Base-by-base conservation (phyloP, 805 yeast species). In the Ogataea pignaliae region DNA sequence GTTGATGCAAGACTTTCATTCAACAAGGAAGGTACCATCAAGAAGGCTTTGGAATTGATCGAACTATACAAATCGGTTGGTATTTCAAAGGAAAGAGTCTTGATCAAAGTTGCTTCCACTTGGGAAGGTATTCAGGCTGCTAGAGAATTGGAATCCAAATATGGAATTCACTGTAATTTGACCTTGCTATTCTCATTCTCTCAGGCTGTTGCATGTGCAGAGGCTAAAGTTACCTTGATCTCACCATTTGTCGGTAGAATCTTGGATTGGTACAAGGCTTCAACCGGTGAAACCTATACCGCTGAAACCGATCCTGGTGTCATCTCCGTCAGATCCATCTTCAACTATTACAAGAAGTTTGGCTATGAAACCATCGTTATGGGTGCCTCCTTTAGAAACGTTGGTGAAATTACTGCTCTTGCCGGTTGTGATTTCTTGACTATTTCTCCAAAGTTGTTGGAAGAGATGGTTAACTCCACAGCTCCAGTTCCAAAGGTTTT, bases 101-200 rank as follows among this genome's bases (percentile, higher is more conserved):
- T 91, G 65, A 93, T 93, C 73, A 93, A 93, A 80, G 80, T 93
- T 55, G 99, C 99, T 50, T 85, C 98, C 48, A 93, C 99, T 54
- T 93, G 90, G 87, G 99, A 93, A 75, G 99, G 99, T 78, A 93
- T 93, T 69, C 96, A 88, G 72, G 99, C 99, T 58, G 99, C 99
- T 46, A 81, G 83, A 68, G 96, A 87, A 69, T 79, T 93, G 68
- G 99, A 93, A 78, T 70, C 83, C 55, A 81, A 93, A 71, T 77
- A 93, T 76, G 89, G 81, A 41, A 80, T 93, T 60, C 98, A 93
- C 83, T 79, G 85, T 74, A 93, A 93, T 81, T 79, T 93, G 77
- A 93, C 99, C 46, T 74, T 93, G 59, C 78, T 93, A 64, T 93
- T 93, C 83, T 87, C 97, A 34, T 88, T 88, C 64, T 87, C 81